Percentiles rank a stretch among this genome's conserved stretches.
phyloP scores from a whole-genome alignment of 2,329 filamentous ascomycete genomes.

The Boeremia exigua region DNA sequence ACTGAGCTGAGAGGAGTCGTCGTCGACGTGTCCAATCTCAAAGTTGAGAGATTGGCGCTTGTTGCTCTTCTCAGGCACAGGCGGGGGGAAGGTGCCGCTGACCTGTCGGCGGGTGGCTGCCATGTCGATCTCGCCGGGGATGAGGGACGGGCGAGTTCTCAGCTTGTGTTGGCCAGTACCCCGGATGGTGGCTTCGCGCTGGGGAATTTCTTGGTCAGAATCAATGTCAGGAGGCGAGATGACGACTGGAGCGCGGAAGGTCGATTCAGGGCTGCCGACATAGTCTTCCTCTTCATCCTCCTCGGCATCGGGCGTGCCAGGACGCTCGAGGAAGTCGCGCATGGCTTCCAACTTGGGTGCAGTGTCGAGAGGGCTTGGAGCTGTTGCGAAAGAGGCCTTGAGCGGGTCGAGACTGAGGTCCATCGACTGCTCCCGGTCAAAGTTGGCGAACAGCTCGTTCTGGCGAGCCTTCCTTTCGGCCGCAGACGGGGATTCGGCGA shows the following conservation, averaged over 20 bases:
- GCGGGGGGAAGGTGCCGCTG: conserved; percentile 70
- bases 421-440: conserved; percentile 58
- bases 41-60: conserved; percentile 46
- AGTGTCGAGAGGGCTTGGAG: conserved; percentile 38
- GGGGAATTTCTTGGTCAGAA: conserved; percentile 73
- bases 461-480: conserved; percentile 38
- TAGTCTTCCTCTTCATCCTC: conserved; percentile 54
- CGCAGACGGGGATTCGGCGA: conserved; percentile 34
- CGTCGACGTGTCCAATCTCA: conserved; percentile 43
- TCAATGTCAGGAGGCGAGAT: conserved; percentile 46
- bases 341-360: conserved; percentile 47
- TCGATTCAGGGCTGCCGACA: conserved; percentile 80
- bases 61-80: conserved; percentile 47
- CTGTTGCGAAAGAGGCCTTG: conserved; percentile 51
- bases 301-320: conserved; percentile 57
- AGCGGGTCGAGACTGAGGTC: conserved; percentile 62
- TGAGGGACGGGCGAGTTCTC: conserved; percentile 87
- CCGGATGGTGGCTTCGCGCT: conserved; percentile 86
- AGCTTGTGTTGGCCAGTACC: conserved; percentile 78
- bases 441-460: conserved; percentile 56
- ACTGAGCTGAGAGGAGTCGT: conserved; percentile 39
- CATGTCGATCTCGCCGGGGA: conserved; percentile 86
- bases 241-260: conserved; percentile 76
- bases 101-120: conserved; percentile 84
- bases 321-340: conserved; percentile 52